Base-by-base conservation (phyloP, 352 stramenopile species). In the Pythium vanterpoolii region DNA sequence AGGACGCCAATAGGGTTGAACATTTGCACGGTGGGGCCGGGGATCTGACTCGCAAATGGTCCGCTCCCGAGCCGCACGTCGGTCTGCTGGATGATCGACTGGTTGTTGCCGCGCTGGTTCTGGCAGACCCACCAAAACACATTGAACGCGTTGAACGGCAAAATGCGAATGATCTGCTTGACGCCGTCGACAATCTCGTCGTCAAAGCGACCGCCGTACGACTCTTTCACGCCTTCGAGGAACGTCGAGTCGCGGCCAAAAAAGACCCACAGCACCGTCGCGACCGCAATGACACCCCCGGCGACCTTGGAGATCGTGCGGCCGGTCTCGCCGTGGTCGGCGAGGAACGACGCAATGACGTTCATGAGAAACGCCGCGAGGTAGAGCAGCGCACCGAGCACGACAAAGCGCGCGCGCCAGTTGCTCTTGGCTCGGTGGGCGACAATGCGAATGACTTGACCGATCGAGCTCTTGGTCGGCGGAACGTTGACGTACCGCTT, bases 31-130 rank as follows among this genome's bases (percentile, higher is more conserved):
- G 72, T 77, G 16, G 77, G 69, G 6, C 72, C 77, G 10, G 77
- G 71, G 50, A 87, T 71, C 54, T 87, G 77, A 5, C 39, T 71
- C 21, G 67, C 64, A 34, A 73, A 62, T 1, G 73, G 60, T 44
- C 21, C 26, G 18, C 16, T 16, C 14, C 38, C 33, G 1, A 47
- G 23, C 8, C 79, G 79, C 50, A 86, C 47, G 54, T 89, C 79
- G 36, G 68, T 79, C 62, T 89, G 79, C 61, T 89, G 79, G 10
- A 76, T 80, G 63, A 89, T 87, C 16, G 74, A 68, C 56, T 86
- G 78, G 65, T 83, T 83, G 63, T 89, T 88, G 61, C 69, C 76
- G 42, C 86, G 74, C 65, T 89, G 79, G 62, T 89, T 76, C 56
- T 89, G 85, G 5, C 69, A 72, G 21, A 71, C 80, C 4, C 84